phyloP scores from a whole-genome alignment of 441 rosid genomes.

The Populus hybrid region DNA sequence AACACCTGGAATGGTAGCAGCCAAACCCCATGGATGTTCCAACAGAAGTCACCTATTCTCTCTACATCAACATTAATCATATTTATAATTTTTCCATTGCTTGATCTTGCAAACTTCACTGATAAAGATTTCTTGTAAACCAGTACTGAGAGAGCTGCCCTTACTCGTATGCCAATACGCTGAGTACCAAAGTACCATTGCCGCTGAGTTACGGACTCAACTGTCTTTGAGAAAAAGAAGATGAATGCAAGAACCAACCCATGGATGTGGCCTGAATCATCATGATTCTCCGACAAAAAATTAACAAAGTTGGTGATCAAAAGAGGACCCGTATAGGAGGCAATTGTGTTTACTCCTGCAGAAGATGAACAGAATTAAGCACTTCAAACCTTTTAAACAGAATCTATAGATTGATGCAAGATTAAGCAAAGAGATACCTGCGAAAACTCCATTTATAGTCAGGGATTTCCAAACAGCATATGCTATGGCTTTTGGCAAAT shows the following conservation, averaged over 20 bases:
- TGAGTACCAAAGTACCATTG: constrained; percentile 79
- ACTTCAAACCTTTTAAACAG: not conserved
- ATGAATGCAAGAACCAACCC: constrained; percentile 52
- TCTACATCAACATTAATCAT: constrained; percentile 65
- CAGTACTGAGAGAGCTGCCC: constrained; percentile 54
- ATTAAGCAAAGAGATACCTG: constrained; percentile 34
- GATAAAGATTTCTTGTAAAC: constrained; percentile 54
- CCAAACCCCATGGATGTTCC: constrained; percentile 67
- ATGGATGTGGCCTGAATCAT: constrained; percentile 28
- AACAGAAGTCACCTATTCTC: constrained; percentile 66
- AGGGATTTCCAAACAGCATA: constrained; percentile 48
- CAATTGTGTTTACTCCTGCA: constrained; percentile 54
- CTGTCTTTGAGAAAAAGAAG: constrained; percentile 60
- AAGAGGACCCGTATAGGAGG: constrained; percentile 64
- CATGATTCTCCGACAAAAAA: constrained; percentile 41
- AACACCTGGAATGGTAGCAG: constrained; percentile 60
- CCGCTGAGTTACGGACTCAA: constrained; percentile 57
- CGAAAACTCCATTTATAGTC: constrained; percentile 45
- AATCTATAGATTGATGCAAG: constrained; percentile 12
- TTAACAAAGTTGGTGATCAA: constrained; percentile 59
- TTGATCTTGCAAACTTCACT: constrained; percentile 34
- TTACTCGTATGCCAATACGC: constrained; percentile 48
- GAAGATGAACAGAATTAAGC: not conserved
- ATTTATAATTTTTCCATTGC: constrained; percentile 53
- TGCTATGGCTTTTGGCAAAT: constrained; percentile 37